Base-by-base conservation (phyloP, 2,329 filamentous ascomycete genomes). In the Dactylonectria macrodidyma region DNA sequence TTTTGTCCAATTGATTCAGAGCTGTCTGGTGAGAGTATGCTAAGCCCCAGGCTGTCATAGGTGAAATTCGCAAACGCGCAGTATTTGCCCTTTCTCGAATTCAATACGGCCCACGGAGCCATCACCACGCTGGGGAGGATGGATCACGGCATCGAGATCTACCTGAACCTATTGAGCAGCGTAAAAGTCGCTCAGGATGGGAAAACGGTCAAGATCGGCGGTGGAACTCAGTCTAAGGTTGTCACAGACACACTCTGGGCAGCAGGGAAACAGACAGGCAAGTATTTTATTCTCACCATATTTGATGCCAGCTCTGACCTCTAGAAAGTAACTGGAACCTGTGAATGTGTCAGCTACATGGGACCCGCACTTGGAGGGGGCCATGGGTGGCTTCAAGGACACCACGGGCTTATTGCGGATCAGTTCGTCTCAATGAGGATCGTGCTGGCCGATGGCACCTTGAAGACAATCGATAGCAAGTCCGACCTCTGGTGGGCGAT, bases 71-170 rank as follows among this genome's bases (percentile, higher is more conserved):
- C 87, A 48, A 86, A 85, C 69, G 72, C 79, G 44, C 76, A 82
- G 52, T 71, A 80, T 2, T 64, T 88, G 2, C 85, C 87, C 0
- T 88, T 90, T 68, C 82, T 90, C 2, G 83, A 86, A 0, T 84
- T 81, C 73, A 88, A 86, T 72, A 85, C 86, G 14, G 82, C 80
- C 2, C 88, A 90, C 65, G 88, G 87, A 3, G 79, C 84, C 3
- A 80, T 86, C 52, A 85, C 81, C 47, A 86, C 85, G 0, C 71
- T 89, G 2, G 85, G 83, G 0, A 80, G 77, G 46, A 85, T 89
- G 81, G 71, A 84, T 4, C 76, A 81, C 59, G 87, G 87, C 4
- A 84, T 89, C 16, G 82, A 84, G 68, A 88, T 89, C 60, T 83
- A 81, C 59, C 66, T 89, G 67, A 74, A 77, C 52, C 79, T 84